A percentile compares a stretch with the other conserved stretches of the same genome.
Conservation (phyloP, 2,329 filamentous ascomycete species). For the Parafenestella ontariensis region DNA sequence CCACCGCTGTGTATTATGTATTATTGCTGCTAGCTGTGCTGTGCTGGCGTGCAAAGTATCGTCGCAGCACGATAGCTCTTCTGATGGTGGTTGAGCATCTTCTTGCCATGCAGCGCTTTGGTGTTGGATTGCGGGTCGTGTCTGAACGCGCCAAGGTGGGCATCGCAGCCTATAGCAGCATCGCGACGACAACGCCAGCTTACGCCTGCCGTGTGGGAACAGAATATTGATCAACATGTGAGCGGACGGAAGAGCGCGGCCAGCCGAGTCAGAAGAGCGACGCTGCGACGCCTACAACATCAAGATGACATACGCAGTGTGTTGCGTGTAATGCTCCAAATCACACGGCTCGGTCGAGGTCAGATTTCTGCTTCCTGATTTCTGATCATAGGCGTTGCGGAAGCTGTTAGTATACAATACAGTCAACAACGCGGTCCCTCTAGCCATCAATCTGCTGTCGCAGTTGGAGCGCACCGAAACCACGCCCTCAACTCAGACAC, state of each 20-base stretch:
- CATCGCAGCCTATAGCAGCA: not conserved
- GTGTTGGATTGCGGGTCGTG: not conserved
- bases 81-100: not conserved
- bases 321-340: not conserved
- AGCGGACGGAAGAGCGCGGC: not conserved
- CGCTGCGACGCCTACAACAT: not conserved
- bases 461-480: not conserved
- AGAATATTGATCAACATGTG: conserved; percentile 1
- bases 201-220: not conserved
- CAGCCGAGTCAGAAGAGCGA: not conserved
- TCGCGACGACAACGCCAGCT: too few relatives aligned
- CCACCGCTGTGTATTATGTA: not conserved
- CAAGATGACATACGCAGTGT: not conserved
- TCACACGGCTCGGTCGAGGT: too few relatives aligned
- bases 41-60: too few relatives aligned
- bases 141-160: not conserved
- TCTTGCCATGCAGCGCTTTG: not conserved
- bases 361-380: too few relatives aligned
- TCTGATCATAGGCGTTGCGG: too few relatives aligned
- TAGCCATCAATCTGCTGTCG: too few relatives aligned
- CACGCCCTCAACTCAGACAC: not conserved
- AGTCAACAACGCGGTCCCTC: too few relatives aligned
- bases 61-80: not conserved
- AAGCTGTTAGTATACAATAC: too few relatives aligned
- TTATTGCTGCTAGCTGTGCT: not conserved